phyloP scores from a whole-genome alignment of 441 rosid genomes.

The Pelargonium myrrhifolium region DNA sequence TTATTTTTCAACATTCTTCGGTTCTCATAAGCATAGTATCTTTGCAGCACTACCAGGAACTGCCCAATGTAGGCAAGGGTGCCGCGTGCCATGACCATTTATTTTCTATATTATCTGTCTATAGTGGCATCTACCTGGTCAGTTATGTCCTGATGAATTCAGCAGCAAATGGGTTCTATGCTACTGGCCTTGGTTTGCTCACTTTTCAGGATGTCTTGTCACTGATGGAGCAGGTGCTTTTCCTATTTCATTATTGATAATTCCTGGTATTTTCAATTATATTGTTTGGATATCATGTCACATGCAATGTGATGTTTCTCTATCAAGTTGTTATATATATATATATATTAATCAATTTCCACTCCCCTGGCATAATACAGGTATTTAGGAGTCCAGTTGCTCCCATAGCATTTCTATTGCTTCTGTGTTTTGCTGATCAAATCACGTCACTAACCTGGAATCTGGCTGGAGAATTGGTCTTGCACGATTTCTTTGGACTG shows the following conservation, averaged over 20 bases:
- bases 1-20: slow-evolving; percentile 15
- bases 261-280: slow-evolving; percentile 11
- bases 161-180: slow-evolving; percentile 76
- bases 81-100: slow-evolving; percentile 63
- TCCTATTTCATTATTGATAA: neutral
- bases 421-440: slow-evolving; percentile 70
- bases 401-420: slow-evolving; percentile 45
- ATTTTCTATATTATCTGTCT: slow-evolving; percentile 57
- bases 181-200: slow-evolving; percentile 63
- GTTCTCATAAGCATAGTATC: slow-evolving; percentile 14
- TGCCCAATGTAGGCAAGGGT: slow-evolving; percentile 42
- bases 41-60: slow-evolving; percentile 53
- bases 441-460: slow-evolving; percentile 71
- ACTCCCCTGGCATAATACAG: slow-evolving; percentile 32
- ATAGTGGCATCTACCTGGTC: slow-evolving; percentile 66
- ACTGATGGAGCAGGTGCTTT: slow-evolving; percentile 77
- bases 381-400: slow-evolving; percentile 61
- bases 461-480: slow-evolving; percentile 60
- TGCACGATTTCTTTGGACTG: slow-evolving; percentile 65
- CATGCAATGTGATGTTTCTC: neutral
- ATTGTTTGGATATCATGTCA: neutral
- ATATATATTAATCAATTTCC: slow-evolving; percentile 16
- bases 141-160: slow-evolving; percentile 73
- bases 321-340: slow-evolving; percentile 13
- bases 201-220: slow-evolving; percentile 90